Conservation (phyloP, 73 alveolate genomes). For the Paramecium primaurelia region DNA sequence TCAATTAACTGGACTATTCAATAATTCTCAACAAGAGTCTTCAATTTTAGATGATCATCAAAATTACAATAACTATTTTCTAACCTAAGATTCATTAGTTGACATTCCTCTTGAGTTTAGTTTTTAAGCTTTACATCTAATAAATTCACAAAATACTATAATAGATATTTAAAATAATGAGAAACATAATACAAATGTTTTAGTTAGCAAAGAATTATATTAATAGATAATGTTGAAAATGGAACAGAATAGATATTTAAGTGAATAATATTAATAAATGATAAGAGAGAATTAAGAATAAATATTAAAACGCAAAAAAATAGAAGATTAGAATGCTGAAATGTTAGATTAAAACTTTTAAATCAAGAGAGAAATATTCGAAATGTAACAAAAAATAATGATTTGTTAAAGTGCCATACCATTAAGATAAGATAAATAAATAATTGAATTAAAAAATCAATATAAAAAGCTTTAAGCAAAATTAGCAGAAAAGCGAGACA, state of each 20-base stretch:
- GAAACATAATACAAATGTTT: background rate
- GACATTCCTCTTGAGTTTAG: conserved; percentile 8
- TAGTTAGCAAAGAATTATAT: background rate
- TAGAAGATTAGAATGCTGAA: background rate
- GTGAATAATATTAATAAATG: background rate
- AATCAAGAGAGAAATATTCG: background rate
- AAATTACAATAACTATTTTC: background rate
- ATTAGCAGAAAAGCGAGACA: background rate
- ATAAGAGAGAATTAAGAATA: background rate
- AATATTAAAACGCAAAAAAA: background rate
- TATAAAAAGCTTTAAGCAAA: background rate
- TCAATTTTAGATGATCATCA: background rate
- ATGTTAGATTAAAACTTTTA: background rate
- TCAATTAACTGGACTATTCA: background rate
- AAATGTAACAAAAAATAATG: background rate
- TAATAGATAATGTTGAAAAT: background rate
- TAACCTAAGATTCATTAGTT: background rate
- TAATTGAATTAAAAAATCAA: background rate
- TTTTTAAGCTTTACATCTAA: background rate
- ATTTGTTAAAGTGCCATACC: background rate
- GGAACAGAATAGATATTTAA: background rate
- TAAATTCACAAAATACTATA: background rate
- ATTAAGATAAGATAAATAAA: background rate
- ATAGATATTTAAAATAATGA: background rate
- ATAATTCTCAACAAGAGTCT: background rate